These are phyloP conservation scores for Nakataea oryzae DNA, from an alignment of 2,329 filamentous ascomycete species.

Conservation along the genomic window DNA sequence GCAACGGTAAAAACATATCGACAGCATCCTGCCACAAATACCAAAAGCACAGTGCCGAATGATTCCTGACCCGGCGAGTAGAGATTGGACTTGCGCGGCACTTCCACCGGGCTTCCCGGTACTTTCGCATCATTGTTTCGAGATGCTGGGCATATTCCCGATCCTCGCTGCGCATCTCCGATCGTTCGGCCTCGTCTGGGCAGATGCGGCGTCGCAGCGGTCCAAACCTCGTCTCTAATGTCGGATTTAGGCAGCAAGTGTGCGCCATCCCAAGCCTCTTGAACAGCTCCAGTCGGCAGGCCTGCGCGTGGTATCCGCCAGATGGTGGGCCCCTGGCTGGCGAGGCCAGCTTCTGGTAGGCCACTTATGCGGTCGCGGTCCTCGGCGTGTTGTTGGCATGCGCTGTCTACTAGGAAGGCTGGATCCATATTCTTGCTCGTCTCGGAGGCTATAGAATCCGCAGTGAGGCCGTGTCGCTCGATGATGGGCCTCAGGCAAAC, in stretches of 20 bases:
- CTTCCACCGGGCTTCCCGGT: background rate
- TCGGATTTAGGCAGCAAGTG: background rate
- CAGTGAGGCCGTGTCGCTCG: constrained; percentile 34
- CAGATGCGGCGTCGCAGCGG: background rate
- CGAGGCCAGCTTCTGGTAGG: constrained; percentile 66
- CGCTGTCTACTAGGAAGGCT: constrained; percentile 35
- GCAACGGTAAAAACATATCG: background rate
- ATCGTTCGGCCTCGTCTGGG: background rate
- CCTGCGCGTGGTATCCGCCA: constrained; percentile 57
- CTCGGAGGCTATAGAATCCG: constrained; percentile 31
- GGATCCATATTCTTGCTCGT: constrained; percentile 32
- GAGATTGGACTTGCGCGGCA: background rate
- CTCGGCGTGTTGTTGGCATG: constrained; percentile 44
- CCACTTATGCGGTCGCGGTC: constrained; percentile 55
- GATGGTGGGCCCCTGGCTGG: constrained; percentile 46
- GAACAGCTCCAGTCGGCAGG: background rate
- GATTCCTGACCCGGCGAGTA: background rate
- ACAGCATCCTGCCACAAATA: background rate
- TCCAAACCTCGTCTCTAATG: background rate
- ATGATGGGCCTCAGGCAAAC: constrained; percentile 31
- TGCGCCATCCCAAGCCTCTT: background rate
- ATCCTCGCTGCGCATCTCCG: background rate
- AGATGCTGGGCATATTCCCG: background rate
- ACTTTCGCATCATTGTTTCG: background rate
- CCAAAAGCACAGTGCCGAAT: background rate